Percentiles rank a stretch among this genome's conserved stretches.
These are phyloP conservation scores for Aspergillus glaucus DNA, from an alignment of 2,329 filamentous ascomycete genomes.

Conservation along the genomic window DNA sequence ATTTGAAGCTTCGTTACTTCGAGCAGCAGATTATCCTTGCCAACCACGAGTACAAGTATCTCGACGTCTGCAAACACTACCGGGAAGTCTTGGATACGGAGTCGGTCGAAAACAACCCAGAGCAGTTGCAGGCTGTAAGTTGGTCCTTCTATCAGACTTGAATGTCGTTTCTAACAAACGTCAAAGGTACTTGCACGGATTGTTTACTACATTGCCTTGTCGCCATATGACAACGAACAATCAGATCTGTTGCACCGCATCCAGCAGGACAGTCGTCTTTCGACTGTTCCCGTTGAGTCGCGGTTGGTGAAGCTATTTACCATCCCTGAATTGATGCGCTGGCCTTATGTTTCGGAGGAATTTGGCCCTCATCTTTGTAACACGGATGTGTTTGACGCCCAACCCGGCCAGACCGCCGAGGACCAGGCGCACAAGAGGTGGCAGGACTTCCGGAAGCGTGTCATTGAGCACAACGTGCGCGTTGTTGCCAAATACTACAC, in stretches of 20 bases:
- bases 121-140: slow-evolving; percentile 76
- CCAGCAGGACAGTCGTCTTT: slow-evolving; percentile 74
- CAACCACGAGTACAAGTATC: slow-evolving; percentile 95
- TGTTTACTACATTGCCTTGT: slow-evolving; percentile 95
- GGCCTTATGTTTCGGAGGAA: slow-evolving; percentile 83
- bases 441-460: slow-evolving; percentile 92
- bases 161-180: slow-evolving; percentile 5
- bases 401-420: slow-evolving; percentile 59
- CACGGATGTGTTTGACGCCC: slow-evolving; percentile 81
- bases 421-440: slow-evolving; percentile 79
- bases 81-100: slow-evolving; percentile 94
- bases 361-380: slow-evolving; percentile 82
- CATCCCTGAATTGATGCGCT: slow-evolving; percentile 93
- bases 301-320: slow-evolving; percentile 92
- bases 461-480: slow-evolving; percentile 98
- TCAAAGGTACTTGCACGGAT: slow-evolving; percentile 81
- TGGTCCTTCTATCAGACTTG: neutral
- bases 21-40: slow-evolving; percentile 94
- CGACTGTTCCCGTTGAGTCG: slow-evolving; percentile 70
- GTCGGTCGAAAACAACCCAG: slow-evolving; percentile 82
- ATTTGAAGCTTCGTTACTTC: slow-evolving; percentile 92
- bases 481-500: slow-evolving; percentile 99
- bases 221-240: slow-evolving; percentile 97
- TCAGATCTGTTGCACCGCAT: slow-evolving; percentile 94
- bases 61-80: slow-evolving; percentile 97